A percentile compares a stretch with the other conserved stretches of the same genome.
phyloP scores from a whole-genome alignment of 2,329 filamentous ascomycete species.

The Aspergillus floridensis region DNA sequence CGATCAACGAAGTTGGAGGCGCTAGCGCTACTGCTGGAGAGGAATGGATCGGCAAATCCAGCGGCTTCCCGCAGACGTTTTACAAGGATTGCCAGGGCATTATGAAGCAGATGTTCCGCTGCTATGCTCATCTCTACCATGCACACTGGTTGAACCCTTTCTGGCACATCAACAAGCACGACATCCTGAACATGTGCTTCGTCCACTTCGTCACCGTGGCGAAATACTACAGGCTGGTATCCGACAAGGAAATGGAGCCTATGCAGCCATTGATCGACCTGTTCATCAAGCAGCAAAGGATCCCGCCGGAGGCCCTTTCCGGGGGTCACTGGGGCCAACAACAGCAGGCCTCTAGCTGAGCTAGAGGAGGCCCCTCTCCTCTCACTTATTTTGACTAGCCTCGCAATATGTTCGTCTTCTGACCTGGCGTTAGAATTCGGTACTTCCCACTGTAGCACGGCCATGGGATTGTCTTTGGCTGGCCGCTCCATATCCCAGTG shows the following conservation, averaged over 20 bases:
- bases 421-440: slow-evolving; percentile 35
- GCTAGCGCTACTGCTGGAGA: slow-evolving; percentile 57
- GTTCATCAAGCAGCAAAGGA: slow-evolving; percentile 83
- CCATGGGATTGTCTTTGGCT: slow-evolving; percentile 12
- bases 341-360: slow-evolving; percentile 31
- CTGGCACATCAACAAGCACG: slow-evolving; percentile 69
- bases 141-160: slow-evolving; percentile 85
- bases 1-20: slow-evolving; percentile 54
- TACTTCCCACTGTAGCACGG: slow-evolving; percentile 21
- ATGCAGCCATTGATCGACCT: slow-evolving; percentile 94
- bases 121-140: slow-evolving; percentile 97
- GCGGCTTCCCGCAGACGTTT: slow-evolving; percentile 89
- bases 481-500: slow-evolving; percentile 12
- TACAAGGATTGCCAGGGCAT: slow-evolving; percentile 87
- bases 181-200: slow-evolving; percentile 83
- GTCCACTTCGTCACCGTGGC: slow-evolving; percentile 79
- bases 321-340: slow-evolving; percentile 43
- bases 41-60: slow-evolving; percentile 84
- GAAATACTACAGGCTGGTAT: slow-evolving; percentile 78
- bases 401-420: slow-evolving; percentile 26
- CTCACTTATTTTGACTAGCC: slow-evolving; percentile 13
- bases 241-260: slow-evolving; percentile 86
- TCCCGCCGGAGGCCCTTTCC: slow-evolving; percentile 63
- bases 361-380: slow-evolving; percentile 12
- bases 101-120: slow-evolving; percentile 97